Percentiles rank a stretch among this genome's conserved stretches.
Evolutionary conservation across 495 filamentous ascomycete species (phyloP).

Genomic region (Amorphotheca resinae): DNA sequence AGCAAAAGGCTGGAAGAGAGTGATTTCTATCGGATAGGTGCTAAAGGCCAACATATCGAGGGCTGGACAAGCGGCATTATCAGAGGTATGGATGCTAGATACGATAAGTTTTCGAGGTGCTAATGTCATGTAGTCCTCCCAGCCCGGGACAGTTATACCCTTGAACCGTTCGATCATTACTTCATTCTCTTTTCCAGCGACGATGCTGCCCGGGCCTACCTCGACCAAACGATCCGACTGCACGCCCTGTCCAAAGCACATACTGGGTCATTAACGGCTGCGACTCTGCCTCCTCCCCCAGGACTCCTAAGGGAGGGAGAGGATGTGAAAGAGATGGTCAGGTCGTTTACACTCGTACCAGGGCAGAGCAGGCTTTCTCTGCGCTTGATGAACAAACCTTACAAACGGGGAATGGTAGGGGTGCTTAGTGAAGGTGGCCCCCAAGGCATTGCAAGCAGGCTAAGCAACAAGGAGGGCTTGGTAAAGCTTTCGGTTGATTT

Average conservation of each 20-base stretch:
- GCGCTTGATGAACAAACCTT: conserved; percentile 17
- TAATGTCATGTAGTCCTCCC: conserved; percentile 14
- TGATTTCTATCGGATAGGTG: conserved; percentile 50
- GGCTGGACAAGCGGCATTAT: conserved; percentile 43
- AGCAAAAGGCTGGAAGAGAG: conserved; percentile 42
- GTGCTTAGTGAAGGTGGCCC: conserved; percentile 21
- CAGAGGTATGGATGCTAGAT: conserved; percentile 12
- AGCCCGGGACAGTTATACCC: conserved; percentile 38
- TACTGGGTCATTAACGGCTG: conserved; percentile 19
- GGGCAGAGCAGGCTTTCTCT: conserved; percentile 20
- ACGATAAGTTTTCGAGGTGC: background rate
- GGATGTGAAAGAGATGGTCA: conserved; percentile 30
- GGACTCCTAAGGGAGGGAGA: conserved; percentile 27
- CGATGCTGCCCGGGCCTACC: conserved; percentile 43
- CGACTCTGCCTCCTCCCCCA: conserved; percentile 23
- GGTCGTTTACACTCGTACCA: conserved; percentile 40
- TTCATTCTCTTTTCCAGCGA: conserved; percentile 48
- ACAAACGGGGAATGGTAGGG: conserved; percentile 9
- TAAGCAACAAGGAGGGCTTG: conserved; percentile 15
- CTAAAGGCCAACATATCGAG: conserved; percentile 48
- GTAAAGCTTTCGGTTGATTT: conserved; percentile 37
- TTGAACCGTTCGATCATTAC: conserved; percentile 41
- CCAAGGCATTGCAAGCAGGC: conserved; percentile 3
- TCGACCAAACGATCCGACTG: conserved; percentile 30
- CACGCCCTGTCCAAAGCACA: conserved; percentile 30